These are phyloP conservation scores for Aplosporella prunicola DNA, from an alignment of 2,329 filamentous ascomycete genomes.

Conservation along the genomic window DNA sequence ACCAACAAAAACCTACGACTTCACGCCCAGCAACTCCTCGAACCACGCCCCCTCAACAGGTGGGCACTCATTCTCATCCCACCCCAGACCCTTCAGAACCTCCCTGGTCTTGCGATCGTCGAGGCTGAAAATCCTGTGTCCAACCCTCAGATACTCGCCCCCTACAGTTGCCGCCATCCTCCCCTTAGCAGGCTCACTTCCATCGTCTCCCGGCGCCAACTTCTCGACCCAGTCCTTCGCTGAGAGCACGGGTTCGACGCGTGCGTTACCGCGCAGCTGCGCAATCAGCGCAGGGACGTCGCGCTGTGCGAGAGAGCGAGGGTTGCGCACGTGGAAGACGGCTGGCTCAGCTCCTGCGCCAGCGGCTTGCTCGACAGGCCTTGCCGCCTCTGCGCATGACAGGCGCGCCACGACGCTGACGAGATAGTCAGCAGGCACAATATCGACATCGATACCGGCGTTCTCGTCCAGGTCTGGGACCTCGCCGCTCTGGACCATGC, in stretches of 20 bases:
- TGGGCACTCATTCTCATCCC: background rate
- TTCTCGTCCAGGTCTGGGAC: background rate
- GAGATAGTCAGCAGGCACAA: background rate
- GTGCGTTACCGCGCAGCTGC: no score
- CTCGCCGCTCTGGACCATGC: background rate
- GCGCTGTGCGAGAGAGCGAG: background rate
- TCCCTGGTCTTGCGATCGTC: background rate
- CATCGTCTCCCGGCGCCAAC: background rate
- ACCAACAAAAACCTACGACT: no score
- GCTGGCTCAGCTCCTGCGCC: background rate
- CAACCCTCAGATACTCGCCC: constrained; percentile 2
- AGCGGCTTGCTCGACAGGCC: background rate
- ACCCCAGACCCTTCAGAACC: background rate
- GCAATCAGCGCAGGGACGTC: background rate
- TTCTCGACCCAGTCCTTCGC: background rate
- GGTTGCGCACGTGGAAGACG: background rate
- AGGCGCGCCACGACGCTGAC: background rate
- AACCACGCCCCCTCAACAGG: background rate
- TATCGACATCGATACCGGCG: background rate
- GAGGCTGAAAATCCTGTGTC: background rate
- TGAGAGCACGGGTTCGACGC: background rate
- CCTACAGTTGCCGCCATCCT: background rate
- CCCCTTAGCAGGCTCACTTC: background rate
- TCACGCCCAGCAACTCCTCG: constrained; percentile 17
- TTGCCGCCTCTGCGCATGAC: background rate